Evolutionary conservation across 1,139 yeast genomes (phyloP).

Genomic region (Geotrichum klebahnii): DNA sequence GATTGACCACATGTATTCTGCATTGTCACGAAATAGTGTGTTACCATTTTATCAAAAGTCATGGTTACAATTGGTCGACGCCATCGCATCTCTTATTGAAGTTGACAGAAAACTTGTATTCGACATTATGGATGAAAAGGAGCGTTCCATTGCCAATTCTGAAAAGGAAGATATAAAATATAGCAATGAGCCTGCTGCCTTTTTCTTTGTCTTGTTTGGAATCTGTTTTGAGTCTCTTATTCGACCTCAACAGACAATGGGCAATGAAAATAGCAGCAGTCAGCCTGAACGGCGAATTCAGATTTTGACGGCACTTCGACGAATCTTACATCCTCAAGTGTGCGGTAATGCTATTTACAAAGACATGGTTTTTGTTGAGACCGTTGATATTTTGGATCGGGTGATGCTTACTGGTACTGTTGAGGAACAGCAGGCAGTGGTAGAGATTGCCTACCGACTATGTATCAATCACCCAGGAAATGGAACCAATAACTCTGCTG

Average conservation of each 20-base stretch:
- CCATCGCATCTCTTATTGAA: constrained; percentile 63
- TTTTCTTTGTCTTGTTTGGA: constrained; percentile 77
- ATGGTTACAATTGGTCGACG: constrained; percentile 79
- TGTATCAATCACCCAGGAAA: constrained; percentile 38
- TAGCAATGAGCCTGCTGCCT: constrained; percentile 62
- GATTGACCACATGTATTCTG: constrained; percentile 38
- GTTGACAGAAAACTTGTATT: constrained; percentile 46
- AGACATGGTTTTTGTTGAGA: constrained; percentile 69
- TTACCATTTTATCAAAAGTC: constrained; percentile 56
- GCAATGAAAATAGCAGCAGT: constrained; percentile 21
- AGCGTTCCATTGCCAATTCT: constrained; percentile 24
- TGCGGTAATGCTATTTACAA: constrained; percentile 60
- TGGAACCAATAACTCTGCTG: constrained; percentile 28
- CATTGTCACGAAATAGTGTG: constrained; percentile 34
- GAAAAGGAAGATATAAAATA: constrained; percentile 31
- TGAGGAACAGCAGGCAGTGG: constrained; percentile 51
- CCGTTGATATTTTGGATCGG: constrained; percentile 71
- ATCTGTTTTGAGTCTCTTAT: constrained; percentile 76
- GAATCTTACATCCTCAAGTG: constrained; percentile 54
- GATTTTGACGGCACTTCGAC: constrained; percentile 52
- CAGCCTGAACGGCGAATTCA: constrained; percentile 38
- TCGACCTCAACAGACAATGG: constrained; percentile 35
- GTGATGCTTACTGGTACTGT: constrained; percentile 57
- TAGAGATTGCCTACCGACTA: constrained; percentile 55
- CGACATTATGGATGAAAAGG: constrained; percentile 43